Conservation (phyloP, 768 basidiomycete species). For the Tricholoma terreum region DNA sequence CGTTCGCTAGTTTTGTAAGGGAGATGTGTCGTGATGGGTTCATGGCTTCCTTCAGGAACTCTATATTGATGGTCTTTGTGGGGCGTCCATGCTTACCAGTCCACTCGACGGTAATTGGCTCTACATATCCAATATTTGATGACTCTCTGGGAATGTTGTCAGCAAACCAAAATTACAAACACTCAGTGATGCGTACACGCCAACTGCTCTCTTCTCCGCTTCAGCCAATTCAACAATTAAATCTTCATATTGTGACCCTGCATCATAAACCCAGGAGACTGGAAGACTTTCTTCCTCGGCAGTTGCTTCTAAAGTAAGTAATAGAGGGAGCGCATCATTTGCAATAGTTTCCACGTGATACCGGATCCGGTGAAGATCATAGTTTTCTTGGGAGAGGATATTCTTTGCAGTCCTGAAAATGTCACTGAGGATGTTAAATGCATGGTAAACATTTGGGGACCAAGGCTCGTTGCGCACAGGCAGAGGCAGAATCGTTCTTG, state of each 20-base stretch:
- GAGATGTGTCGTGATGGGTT: background rate
- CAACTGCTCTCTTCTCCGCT: background rate
- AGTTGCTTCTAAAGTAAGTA: background rate
- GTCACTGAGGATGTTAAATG: too few relatives aligned
- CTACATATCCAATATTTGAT: background rate
- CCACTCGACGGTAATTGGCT: background rate
- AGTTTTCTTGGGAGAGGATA: too few relatives aligned
- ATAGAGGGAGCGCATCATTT: background rate
- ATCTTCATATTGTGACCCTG: background rate
- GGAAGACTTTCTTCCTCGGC: background rate
- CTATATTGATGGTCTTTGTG: background rate
- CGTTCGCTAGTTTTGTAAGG: background rate
- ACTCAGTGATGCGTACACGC: too few relatives aligned
- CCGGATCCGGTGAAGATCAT: background rate
- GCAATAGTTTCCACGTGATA: background rate
- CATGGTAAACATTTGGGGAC: too few relatives aligned
- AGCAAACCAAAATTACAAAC: too few relatives aligned
- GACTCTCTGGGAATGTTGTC: background rate
- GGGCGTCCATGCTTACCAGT: background rate
- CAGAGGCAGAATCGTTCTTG: too few relatives aligned
- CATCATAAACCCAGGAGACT: background rate
- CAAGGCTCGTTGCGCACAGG: too few relatives aligned
- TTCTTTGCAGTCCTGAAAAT: too few relatives aligned
- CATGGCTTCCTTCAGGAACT: background rate
- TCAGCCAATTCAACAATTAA: background rate